Base-by-base conservation (phyloP, 352 stramenopile genomes). In the Pythium pectinolyticum region DNA sequence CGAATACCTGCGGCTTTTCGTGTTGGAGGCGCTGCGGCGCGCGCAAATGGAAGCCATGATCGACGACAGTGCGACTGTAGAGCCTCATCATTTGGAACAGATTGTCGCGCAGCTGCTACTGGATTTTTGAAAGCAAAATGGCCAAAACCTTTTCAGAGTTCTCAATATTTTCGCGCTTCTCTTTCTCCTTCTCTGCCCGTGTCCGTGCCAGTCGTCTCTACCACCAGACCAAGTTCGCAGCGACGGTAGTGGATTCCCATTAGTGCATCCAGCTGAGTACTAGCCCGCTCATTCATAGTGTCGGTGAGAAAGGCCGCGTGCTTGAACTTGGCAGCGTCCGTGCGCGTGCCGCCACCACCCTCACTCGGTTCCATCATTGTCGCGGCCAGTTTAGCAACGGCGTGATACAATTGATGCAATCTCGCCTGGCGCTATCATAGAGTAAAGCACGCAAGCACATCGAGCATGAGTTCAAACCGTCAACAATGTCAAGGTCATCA, bases 21-120 rank as follows among this genome's bases (percentile, higher is more conserved):
- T 89, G 53, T 35, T 92, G 24, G 82, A 93, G 43, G 86, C 86
- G 5, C 53, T 93, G 12, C 81, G 73, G 20, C 82, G 86, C 57
- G 82, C 86, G n/a, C 86, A 95, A 62, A 89, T 92, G 73, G 86
- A 95, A 54, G 86, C 86, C 35, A 93, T 92, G 84, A 82, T 95
- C 31, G 86, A 95, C 57, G 86, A 92, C 45, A 92, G 81, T 62
- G 64, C 76, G 25, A 67, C 72, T 10, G 74, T 93, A 10, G 82
- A 95, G 62, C 80, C 84, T 37, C 78, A 86, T 30, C 86, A 95
- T 45, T 46, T 95, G 3, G 86, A 95, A 65, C 82, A 95, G 61
- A 86, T 93, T 24, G 41, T 95, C 22, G 86, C 84, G 34, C 84
- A 93, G 55, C 66, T 95, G 47, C 60, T 95, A 46, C 66, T 95